phyloP scores from a whole-genome alignment of 257 asterid genomes.

The Fraxinus cuspidata region DNA sequence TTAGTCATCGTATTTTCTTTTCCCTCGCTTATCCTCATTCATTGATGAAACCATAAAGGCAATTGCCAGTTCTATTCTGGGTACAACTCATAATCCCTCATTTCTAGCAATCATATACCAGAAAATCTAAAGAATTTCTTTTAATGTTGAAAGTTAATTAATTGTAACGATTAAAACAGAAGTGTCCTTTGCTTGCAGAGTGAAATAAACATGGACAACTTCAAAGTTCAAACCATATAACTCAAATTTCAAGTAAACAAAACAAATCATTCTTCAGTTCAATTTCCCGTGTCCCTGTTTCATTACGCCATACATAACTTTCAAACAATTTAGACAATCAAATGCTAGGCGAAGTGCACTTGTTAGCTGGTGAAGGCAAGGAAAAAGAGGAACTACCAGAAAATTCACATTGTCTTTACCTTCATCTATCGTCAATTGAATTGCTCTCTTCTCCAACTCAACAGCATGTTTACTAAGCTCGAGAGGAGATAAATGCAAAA shows the following conservation, averaged over 20 bases:
- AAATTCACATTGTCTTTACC: slow-evolving; percentile 39
- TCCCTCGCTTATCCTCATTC: background rate
- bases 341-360: slow-evolving; percentile 18
- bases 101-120: background rate
- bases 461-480: slow-evolving; percentile 82
- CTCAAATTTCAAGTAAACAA: slow-evolving; percentile 21
- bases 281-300: background rate
- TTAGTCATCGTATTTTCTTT: background rate
- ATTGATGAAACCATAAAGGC: slow-evolving; percentile 7
- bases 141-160: background rate
- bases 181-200: background rate
- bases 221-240: slow-evolving; percentile 5
- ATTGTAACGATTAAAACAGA: background rate
- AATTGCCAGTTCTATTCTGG: background rate
- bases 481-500: slow-evolving; percentile 54
- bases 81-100: background rate
- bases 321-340: background rate
- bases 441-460: slow-evolving; percentile 73
- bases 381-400: slow-evolving; percentile 3
- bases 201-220: background rate
- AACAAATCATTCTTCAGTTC: slow-evolving; percentile 17
- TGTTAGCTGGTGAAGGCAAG: background rate
- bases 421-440: slow-evolving; percentile 69
- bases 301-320: slow-evolving; percentile 5
- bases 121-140: background rate